Base-by-base conservation (phyloP, 768 basidiomycete genomes). In the Filobasidium wieringae region DNA sequence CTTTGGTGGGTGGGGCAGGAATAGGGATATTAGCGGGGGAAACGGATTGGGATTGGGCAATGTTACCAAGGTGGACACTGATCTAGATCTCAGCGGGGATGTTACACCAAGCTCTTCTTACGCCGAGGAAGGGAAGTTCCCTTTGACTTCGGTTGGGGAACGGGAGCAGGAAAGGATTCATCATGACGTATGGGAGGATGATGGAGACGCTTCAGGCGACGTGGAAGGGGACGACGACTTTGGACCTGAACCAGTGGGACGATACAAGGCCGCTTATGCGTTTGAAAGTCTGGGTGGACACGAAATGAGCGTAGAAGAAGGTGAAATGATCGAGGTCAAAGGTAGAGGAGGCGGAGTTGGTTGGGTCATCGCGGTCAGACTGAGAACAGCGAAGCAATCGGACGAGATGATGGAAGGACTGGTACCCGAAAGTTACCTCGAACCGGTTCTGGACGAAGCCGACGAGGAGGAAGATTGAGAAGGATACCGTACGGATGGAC, bases 331-430 rank as follows among this genome's bases (percentile, higher is more conserved):
- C 26, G 8, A 45, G 2, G 41, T 57, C 33, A 43, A 50, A 4
- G 60, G 55, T 26, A 22, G 60, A 45, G 55, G 60, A 32, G 60
- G 60, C 14, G 55, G 50, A 2, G 39, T 61, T 15, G 60, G 60
- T 27, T 61, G 55, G 55, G 55, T 61, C 1, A 54, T 60, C n/a
- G 59, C 59, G 8, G 45, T 47, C n/a, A 31, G 59, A 26, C 22
- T 57, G 33, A 40, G 30, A 31, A 34, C 15, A 5, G 58, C 39
- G 9, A 15, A 32, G 12, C 4, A 17, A 2, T 4, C 17, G 26
- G 54, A 55, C 17, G 50, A 51, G 24, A 19, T 53, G 50, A 51
- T 29, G n/a, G 52, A 54, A 33, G 58, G 58, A 24, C 41, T 59
- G 39, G 58, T 59, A 4, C 58, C 58, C 2, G 58, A 59, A 33